Percentiles rank a stretch among this genome's conserved stretches.
phyloP scores from a whole-genome alignment of 176 grass and related monocot genomes.

The Carex littledalei region DNA sequence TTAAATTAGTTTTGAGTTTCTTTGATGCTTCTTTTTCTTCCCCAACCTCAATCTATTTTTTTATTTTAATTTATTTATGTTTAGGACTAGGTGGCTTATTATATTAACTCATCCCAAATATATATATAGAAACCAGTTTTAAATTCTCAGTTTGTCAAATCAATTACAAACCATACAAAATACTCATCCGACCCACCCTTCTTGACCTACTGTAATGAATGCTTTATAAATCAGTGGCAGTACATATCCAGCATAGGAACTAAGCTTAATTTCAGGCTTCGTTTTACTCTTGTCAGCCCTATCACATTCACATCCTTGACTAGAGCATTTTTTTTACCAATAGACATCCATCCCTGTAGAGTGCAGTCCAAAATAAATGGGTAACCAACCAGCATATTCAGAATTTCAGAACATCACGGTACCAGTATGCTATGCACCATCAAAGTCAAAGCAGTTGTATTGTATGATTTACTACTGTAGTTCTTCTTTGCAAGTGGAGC shows the following conservation, averaged over 20 bases:
- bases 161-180: neutral
- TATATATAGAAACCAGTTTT: neutral
- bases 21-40: too few species aligned
- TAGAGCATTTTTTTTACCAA: neutral
- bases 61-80: too few species aligned
- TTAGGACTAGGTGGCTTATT: too few species aligned
- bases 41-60: too few species aligned
- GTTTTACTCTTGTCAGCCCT: neutral
- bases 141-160: neutral
- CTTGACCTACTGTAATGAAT: neutral
- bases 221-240: neutral
- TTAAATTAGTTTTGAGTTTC: neutral
- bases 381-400: neutral
- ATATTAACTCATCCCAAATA: neutral
- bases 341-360: neutral
- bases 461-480: neutral
- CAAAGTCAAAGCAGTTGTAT: neutral
- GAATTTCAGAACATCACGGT: neutral
- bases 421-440: neutral
- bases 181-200: constrained; percentile 4
- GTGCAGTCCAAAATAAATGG: too few species aligned
- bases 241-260: neutral
- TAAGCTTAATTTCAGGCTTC: neutral
- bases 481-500: neutral
- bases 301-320: neutral